Percentiles rank a stretch among this genome's conserved stretches.
phyloP scores from a whole-genome alignment of 352 stramenopile species.

The Globisporangium spiculum region DNA sequence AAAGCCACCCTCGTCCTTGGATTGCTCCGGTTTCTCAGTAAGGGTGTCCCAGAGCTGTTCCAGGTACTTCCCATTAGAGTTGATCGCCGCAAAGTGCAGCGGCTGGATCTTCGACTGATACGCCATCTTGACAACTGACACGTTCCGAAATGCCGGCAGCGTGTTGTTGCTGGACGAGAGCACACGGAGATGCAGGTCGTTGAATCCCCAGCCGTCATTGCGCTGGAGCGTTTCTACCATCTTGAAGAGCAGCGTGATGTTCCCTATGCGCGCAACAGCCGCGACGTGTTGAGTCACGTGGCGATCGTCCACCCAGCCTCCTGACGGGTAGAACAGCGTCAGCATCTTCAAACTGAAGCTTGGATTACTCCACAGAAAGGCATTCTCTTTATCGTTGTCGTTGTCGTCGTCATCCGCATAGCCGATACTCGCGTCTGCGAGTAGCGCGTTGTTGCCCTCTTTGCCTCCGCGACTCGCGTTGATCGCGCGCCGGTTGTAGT shows the following conservation, averaged over 20 bases:
- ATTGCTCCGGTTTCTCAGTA: constrained; percentile 39
- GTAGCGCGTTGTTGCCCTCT: constrained; percentile 74
- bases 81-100: constrained; percentile 70
- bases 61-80: constrained; percentile 65
- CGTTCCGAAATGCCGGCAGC: constrained; percentile 46
- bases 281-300: constrained; percentile 20
- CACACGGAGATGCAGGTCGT: constrained; percentile 57
- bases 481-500: constrained; percentile 78
- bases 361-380: constrained; percentile 41
- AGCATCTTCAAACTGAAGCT: constrained; percentile 57
- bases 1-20: constrained; percentile 55
- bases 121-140: constrained; percentile 66
- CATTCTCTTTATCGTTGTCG: constrained; percentile 16
- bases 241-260: constrained; percentile 34
- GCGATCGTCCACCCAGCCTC: constrained; percentile 37
- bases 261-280: constrained; percentile 25
- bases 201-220: constrained; percentile 57
- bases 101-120: constrained; percentile 53
- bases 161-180: constrained; percentile 32
- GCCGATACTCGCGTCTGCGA: constrained; percentile 29
- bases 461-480: constrained; percentile 75
- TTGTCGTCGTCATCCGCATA: neutral
- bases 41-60: constrained; percentile 50
- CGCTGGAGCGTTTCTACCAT: constrained; percentile 36
- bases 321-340: constrained; percentile 57